Percentiles rank a stretch among this genome's conserved stretches.
phyloP scores from a whole-genome alignment of 1,284 basidiomycete genomes.

The Irpex sp. region DNA sequence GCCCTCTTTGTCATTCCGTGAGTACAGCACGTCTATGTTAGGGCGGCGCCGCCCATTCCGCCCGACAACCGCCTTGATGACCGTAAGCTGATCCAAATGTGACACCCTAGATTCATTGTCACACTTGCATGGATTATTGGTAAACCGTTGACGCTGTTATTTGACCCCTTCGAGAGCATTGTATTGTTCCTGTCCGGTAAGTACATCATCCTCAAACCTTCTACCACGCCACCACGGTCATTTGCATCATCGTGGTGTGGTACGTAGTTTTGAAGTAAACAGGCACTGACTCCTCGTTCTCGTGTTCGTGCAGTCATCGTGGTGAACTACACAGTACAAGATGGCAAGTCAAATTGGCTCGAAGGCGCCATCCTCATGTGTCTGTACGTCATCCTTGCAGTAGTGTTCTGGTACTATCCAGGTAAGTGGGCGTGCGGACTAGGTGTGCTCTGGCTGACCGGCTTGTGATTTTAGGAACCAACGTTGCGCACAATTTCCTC shows the following conservation, averaged over 20 bases:
- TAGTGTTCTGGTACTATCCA: conserved; percentile 64
- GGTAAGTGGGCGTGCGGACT: too few relatives aligned
- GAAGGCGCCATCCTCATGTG: conserved; percentile 53
- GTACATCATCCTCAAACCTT: conserved; percentile 15
- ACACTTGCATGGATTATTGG: conserved; percentile 59
- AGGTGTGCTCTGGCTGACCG: too few relatives aligned
- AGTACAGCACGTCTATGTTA: conserved; percentile 18
- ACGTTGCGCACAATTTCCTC: too few relatives aligned
- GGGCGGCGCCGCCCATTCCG: conserved; percentile 19
- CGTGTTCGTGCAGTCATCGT: conserved; percentile 21
- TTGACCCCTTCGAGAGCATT: conserved; percentile 64
- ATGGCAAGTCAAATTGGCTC: conserved; percentile 30
- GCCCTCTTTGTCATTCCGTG: conserved; percentile 78
- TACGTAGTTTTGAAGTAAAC: not conserved
- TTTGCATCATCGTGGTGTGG: not conserved
- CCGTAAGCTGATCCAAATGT: not conserved
- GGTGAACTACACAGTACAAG: conserved; percentile 28
- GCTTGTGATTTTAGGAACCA: not conserved
- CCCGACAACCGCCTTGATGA: not conserved
- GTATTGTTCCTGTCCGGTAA: conserved; percentile 37
- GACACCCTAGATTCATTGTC: conserved; percentile 48
- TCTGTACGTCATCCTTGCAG: conserved; percentile 47
- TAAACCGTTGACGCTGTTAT: conserved; percentile 59
- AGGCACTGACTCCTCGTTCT: conserved; percentile 35
- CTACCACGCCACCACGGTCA: not conserved